Evolutionary conservation across 169 alveolate species (phyloP).

Genomic region (Plasmodium knowlesi): DNA sequence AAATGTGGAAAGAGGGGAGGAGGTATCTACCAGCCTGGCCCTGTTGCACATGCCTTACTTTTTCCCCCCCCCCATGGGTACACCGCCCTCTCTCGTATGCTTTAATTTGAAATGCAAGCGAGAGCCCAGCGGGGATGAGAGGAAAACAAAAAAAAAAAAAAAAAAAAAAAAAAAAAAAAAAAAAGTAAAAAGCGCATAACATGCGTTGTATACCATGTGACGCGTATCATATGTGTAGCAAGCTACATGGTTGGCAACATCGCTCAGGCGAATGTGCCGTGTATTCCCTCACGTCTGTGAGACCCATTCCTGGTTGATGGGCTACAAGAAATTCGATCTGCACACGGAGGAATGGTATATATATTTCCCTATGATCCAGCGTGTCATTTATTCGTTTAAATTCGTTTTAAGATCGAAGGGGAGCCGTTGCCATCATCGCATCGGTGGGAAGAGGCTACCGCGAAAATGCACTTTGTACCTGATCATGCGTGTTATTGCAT

Average conservation of each 20-base stretch:
- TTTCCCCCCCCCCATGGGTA: not conserved
- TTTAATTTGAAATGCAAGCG: not conserved
- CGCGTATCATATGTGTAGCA: not conserved
- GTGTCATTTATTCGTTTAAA: not conserved
- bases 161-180: too few species aligned
- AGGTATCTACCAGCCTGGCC: not conserved
- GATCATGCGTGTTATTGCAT: not conserved
- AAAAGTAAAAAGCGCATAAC: not conserved
- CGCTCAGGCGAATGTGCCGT: not conserved
- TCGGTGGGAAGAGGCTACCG: not conserved
- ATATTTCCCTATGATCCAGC: not conserved
- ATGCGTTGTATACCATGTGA: not conserved
- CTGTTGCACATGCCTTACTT: not conserved
- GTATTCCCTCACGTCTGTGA: not conserved
- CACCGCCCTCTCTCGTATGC: not conserved
- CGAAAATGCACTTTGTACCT: not conserved
- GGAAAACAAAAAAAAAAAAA: not conserved
- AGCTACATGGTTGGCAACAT: not conserved
- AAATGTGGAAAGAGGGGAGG: not conserved
- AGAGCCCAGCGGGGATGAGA: not conserved
- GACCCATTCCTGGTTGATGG: not conserved
- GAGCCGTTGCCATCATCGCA: not conserved
- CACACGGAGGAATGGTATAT: not conserved
- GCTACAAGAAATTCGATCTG: not conserved
- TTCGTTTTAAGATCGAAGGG: not conserved